Evolutionary conservation across 345 rosid species (phyloP), one percentile per base, ranked within the genome.

Genomic region (Trapa bicornis): DNA sequence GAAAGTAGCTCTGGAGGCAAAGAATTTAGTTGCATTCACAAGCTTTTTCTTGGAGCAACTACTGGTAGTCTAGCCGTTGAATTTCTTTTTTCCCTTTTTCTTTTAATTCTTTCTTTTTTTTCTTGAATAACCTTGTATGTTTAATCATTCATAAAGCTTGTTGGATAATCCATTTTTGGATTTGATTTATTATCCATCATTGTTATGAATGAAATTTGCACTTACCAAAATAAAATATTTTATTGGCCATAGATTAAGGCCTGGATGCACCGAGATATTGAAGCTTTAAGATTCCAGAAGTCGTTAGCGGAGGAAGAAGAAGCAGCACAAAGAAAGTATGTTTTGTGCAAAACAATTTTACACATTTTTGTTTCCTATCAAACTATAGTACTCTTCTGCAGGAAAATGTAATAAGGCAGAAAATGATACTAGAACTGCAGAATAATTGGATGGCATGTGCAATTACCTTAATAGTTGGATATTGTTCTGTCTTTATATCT

Each of bases 231-330:
- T 29, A 15, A 3, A 17, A 41, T 39, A 45, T 69, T 65, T 43
- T 69, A 70, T 70, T 71, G 35, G 65, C 61, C 41, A 69, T 68
- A 94, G 99, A 80, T 91, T 39, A 82, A 86, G 73, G 96, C 86
- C 36, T 94, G 97, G 97, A 87, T 89, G 92, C 89, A 89, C 80
- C 85, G 86, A 84, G 99, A 91, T 72, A 96, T 91, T 50, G 96
- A 91, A 80, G 96, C 97, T 71, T 72, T 91, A 79, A 83, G 95
- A 80, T 89, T 88, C 80, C 96, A 94, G 82, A 86, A 89, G 74
- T 78, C 87, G 78, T 83, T 94, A 38, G 85, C 91, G 77, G 96
- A 91, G 79, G 99, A 94, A 80, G 97, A 94, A 83, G 99, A 91
- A 83, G 96, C 96, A 72, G 92, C 96, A 45, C 95, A 74, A 71